Evolutionary conservation across 805 yeast genomes (phyloP).

Genomic region (Monosporozyma servazzii): DNA sequence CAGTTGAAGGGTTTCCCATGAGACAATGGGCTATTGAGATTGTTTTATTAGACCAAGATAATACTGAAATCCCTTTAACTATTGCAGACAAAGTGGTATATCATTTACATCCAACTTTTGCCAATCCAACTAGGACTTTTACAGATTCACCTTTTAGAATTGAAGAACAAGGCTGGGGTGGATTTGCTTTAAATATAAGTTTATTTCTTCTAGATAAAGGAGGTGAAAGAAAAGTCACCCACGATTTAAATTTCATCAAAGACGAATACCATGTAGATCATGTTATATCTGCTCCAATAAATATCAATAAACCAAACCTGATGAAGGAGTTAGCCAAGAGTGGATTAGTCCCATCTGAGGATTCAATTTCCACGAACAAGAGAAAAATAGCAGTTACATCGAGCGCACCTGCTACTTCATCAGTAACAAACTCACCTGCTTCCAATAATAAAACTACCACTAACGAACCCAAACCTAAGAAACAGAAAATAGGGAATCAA

Average conservation of each 20-base stretch:
- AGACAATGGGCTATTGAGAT: constrained; percentile 86
- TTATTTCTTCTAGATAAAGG: constrained; percentile 72
- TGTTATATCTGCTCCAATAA: constrained; percentile 54
- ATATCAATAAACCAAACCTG: constrained; percentile 57
- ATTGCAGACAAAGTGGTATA: constrained; percentile 89
- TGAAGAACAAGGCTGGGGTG: constrained; percentile 98
- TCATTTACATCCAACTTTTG: constrained; percentile 89
- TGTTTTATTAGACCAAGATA: constrained; percentile 64
- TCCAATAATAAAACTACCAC: background rate
- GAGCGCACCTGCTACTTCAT: background rate
- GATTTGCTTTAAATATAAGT: constrained; percentile 78
- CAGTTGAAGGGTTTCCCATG: constrained; percentile 87
- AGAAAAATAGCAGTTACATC: constrained; percentile 17
- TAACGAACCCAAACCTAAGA: constrained; percentile 38
- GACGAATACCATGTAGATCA: constrained; percentile 75
- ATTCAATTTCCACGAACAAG: constrained; percentile 16
- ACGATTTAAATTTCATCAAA: constrained; percentile 79
- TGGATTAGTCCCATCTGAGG: constrained; percentile 48
- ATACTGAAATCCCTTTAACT: constrained; percentile 75
- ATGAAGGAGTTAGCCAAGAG: constrained; percentile 66
- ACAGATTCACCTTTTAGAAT: constrained; percentile 79
- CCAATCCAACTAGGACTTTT: constrained; percentile 73
- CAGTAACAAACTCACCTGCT: constrained; percentile 13
- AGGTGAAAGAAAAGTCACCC: constrained; percentile 80
- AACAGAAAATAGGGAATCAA: constrained; percentile 36